Evolutionary conservation across 352 stramenopile species (phyloP).

Genomic region (Elongisporangium undulatum): DNA sequence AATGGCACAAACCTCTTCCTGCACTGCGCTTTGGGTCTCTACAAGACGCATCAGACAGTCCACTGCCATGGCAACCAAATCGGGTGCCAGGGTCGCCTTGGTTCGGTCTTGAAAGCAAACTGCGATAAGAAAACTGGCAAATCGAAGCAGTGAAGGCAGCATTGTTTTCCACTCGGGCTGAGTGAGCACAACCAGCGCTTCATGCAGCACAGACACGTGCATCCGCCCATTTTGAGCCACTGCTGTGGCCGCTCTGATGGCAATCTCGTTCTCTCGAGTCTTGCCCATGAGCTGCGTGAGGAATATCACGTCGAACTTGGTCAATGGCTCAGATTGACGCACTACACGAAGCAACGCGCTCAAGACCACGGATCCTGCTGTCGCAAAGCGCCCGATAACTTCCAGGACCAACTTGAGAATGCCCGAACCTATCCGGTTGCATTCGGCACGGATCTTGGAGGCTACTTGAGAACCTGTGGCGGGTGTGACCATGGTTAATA

Average conservation of each 20-base stretch:
- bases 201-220: constrained; percentile 22
- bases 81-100: constrained; percentile 21
- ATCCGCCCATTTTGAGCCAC: constrained; percentile 33
- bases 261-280: constrained; percentile 59
- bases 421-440: constrained; percentile 44
- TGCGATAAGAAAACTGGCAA: constrained; percentile 51
- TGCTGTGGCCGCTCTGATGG: constrained; percentile 35
- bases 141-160: constrained; percentile 40
- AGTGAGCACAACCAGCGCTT: constrained; percentile 23
- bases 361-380: constrained; percentile 39
- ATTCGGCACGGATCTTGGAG: constrained; percentile 50
- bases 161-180: constrained; percentile 37
- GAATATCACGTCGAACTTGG: constrained; percentile 56
- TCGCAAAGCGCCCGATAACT: constrained; percentile 60
- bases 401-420: constrained; percentile 23
- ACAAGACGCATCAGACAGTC: constrained; percentile 33
- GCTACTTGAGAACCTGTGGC: constrained; percentile 39
- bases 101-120: constrained; percentile 36
- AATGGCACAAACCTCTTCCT: constrained; percentile 49
- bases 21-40: constrained; percentile 26
- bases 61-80: constrained; percentile 34
- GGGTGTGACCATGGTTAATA: constrained; percentile 68
- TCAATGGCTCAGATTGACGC: constrained; percentile 35
- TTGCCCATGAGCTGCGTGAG: constrained; percentile 58
- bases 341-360: constrained; percentile 42